A percentile compares a stretch with the other conserved stretches of the same genome.
phyloP scores from a whole-genome alignment of 2,329 filamentous ascomycete species.

The Cadophora gregata region DNA sequence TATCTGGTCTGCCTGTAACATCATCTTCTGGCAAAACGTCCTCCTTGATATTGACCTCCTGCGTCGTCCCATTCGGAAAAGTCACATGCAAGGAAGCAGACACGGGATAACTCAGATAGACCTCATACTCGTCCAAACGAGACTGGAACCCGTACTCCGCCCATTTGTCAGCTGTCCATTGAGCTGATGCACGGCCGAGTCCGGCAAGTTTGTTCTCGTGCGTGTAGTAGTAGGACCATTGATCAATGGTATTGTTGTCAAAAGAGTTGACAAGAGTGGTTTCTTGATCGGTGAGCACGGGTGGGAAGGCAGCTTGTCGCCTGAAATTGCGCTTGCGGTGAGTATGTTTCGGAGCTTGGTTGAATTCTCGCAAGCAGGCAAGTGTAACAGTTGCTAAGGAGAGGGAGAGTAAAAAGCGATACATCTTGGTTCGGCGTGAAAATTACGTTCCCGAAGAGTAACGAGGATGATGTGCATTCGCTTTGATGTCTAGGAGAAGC shows the following conservation, averaged over 20 bases:
- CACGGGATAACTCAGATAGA: constrained; percentile 66
- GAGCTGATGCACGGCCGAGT: not conserved
- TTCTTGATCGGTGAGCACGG: not conserved
- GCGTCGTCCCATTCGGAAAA: constrained; percentile 49
- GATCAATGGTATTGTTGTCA: constrained; percentile 10
- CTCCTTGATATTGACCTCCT: constrained; percentile 77
- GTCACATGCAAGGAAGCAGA: constrained; percentile 58
- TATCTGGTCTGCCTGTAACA: constrained; percentile 70
- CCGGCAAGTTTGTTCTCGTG: constrained; percentile 9
- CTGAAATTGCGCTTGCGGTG: constrained; percentile 4
- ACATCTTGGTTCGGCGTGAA: not conserved
- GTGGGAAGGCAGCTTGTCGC: not conserved
- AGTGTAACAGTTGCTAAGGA: not conserved
- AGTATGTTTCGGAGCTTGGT: not conserved
- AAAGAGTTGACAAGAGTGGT: constrained; percentile 13
- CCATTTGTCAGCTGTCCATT: constrained; percentile 14
- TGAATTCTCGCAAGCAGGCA: constrained; percentile 6
- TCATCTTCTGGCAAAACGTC: constrained; percentile 80
- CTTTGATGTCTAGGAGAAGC: too few species aligned
- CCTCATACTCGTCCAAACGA: constrained; percentile 52
- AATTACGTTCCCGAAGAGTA: not conserved
- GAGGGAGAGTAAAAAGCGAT: not conserved
- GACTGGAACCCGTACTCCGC: constrained; percentile 20
- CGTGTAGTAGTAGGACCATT: constrained; percentile 7
- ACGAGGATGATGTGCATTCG: not conserved